Evolutionary conservation across 345 rosid species (phyloP).

Genomic region (Clarkia xantiana): DNA sequence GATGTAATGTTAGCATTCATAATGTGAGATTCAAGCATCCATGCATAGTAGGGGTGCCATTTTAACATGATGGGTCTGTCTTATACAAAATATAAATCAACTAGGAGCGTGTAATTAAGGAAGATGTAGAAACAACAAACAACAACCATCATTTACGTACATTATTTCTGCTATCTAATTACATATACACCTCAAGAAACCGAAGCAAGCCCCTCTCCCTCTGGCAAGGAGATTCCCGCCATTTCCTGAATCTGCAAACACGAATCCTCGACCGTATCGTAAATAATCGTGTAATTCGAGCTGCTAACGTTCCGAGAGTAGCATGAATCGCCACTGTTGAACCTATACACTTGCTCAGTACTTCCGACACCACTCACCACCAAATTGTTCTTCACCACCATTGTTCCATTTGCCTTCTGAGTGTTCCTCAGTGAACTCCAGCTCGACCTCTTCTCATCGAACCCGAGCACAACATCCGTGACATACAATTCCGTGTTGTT

Average conservation of each 20-base stretch:
- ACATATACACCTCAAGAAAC: too few relatives aligned
- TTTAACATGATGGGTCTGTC: too few relatives aligned
- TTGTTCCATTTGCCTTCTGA: constrained; percentile 40
- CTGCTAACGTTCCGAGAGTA: constrained; percentile 69
- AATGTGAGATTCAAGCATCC: too few relatives aligned
- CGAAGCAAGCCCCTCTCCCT: too few relatives aligned
- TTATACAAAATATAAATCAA: too few relatives aligned
- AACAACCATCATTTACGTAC: too few relatives aligned
- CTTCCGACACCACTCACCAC: constrained; percentile 32
- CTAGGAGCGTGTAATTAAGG: too few relatives aligned
- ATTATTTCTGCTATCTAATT: too few relatives aligned
- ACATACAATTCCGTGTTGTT: constrained; percentile 18
- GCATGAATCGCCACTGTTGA: constrained; percentile 34
- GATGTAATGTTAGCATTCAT: too few relatives aligned
- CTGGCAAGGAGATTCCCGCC: too few relatives aligned
- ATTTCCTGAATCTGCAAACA: constrained; percentile 3
- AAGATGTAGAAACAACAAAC: too few relatives aligned
- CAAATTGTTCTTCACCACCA: constrained; percentile 33
- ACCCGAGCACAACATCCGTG: constrained; percentile 37
- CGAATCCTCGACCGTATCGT: constrained; percentile 23
- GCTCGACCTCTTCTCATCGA: constrained; percentile 33
- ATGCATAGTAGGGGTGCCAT: too few relatives aligned
- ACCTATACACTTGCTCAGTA: constrained; percentile 44
- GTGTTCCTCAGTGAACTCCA: constrained; percentile 29
- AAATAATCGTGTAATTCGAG: constrained; percentile 42